A percentile compares a stretch with the other conserved stretches of the same genome.
Evolutionary conservation across 768 basidiomycete species (phyloP).

Genomic region (Auriscalpium vulgare): DNA sequence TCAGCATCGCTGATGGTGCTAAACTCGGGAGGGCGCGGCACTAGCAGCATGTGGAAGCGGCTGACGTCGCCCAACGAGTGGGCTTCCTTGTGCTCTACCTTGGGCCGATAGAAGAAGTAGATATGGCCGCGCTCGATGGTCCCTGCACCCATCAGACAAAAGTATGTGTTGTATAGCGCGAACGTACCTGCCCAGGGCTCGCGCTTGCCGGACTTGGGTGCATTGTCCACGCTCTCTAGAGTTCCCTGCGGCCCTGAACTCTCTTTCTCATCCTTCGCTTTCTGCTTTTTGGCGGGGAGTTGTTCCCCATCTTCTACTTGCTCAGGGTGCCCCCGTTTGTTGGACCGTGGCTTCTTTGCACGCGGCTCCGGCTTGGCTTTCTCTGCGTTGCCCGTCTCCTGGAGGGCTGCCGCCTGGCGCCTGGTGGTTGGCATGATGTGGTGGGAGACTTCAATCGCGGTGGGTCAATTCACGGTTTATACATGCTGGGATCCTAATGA

Average conservation of each 20-base stretch:
- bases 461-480: background rate
- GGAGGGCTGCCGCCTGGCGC: background rate
- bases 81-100: slow-evolving; percentile 44
- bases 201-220: background rate
- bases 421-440: background rate
- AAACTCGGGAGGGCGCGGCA: slow-evolving; percentile 46
- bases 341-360: too few species aligned
- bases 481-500: background rate
- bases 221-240: background rate
- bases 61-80: slow-evolving; percentile 49
- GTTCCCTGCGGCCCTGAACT: background rate
- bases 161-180: too few species aligned
- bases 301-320: background rate
- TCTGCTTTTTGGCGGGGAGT: background rate
- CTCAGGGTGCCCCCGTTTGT: too few species aligned
- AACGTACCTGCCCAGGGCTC: background rate
- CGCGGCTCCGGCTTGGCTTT: too few species aligned
- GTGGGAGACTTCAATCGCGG: background rate
- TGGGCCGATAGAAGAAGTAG: slow-evolving; percentile 59
- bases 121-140: slow-evolving; percentile 53
- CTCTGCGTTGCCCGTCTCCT: too few species aligned
- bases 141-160: slow-evolving; percentile 23
- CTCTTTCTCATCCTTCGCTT: background rate
- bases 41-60: slow-evolving; percentile 52
- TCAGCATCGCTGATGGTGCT: slow-evolving; percentile 12